Evolutionary conservation across 2,329 filamentous ascomycete species (phyloP).

Genomic region (Xylaria sp.): DNA sequence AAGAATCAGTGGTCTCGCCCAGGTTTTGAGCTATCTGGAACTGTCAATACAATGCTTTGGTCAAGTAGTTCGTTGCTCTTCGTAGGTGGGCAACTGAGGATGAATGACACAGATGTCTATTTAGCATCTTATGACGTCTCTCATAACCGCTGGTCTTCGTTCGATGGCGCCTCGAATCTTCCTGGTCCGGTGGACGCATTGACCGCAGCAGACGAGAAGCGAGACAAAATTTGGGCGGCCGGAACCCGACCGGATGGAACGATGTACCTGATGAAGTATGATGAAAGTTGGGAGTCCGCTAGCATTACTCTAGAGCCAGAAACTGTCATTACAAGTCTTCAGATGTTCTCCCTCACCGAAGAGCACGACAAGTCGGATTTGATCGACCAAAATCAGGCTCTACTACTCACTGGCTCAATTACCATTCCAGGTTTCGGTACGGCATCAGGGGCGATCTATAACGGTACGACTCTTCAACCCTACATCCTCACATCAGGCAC

Average conservation of each 20-base stretch:
- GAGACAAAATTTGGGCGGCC: constrained; percentile 82
- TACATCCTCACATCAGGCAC: constrained; percentile 81
- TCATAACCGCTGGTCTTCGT: constrained; percentile 72
- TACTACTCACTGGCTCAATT: constrained; percentile 88
- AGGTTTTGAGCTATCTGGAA: constrained; percentile 76
- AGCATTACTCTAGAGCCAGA: constrained; percentile 69
- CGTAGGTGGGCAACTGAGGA: constrained; percentile 79
- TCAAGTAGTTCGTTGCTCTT: constrained; percentile 76
- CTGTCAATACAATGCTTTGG: constrained; percentile 81
- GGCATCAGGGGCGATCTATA: constrained; percentile 87
- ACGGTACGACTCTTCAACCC: constrained; percentile 81
- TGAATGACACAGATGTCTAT: constrained; percentile 72
- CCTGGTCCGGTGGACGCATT: constrained; percentile 85
- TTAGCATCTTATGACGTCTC: constrained; percentile 80
- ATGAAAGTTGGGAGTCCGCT: constrained; percentile 78
- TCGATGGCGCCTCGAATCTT: constrained; percentile 71
- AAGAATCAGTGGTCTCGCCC: constrained; percentile 83
- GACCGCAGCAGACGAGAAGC: constrained; percentile 76
- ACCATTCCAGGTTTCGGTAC: constrained; percentile 80
- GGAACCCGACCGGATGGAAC: constrained; percentile 73
- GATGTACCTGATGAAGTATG: constrained; percentile 83
- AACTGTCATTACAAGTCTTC: constrained; percentile 80
- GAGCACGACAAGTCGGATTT: constrained; percentile 73
- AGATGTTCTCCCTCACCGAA: constrained; percentile 78
- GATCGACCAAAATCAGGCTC: constrained; percentile 73